These are phyloP conservation scores for Excoecaria agallocha DNA, from an alignment of 345 rosid genomes.

Conservation along the genomic window DNA sequence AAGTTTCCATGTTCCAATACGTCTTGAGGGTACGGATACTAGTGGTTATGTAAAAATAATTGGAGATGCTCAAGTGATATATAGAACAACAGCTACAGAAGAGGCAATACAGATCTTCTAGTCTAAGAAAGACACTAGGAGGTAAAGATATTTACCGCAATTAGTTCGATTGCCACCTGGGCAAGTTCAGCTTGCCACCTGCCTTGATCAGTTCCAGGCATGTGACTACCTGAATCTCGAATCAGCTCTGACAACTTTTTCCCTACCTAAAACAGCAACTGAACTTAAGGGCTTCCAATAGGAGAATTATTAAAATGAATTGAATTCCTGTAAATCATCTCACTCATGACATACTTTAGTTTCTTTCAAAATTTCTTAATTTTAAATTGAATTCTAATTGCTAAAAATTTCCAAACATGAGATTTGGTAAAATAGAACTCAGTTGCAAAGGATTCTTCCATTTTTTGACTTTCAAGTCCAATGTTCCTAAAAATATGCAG, in stretches of 20 bases:
- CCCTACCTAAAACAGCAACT: conserved; percentile 64
- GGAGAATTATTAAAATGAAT: background rate
- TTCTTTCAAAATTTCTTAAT: background rate
- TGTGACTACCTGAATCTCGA: conserved; percentile 83
- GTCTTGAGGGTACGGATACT: background rate
- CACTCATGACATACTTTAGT: background rate
- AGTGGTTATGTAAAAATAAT: background rate
- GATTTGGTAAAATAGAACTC: background rate
- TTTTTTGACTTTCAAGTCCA: background rate
- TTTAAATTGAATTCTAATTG: background rate
- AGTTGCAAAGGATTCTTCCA: background rate
- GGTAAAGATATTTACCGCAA: conserved; percentile 53
- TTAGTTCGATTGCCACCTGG: conserved; percentile 94
- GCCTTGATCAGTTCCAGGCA: conserved; percentile 76
- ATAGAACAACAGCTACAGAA: background rate
- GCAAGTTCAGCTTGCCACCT: conserved; percentile 96
- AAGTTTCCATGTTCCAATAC: background rate
- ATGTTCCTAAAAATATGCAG: background rate
- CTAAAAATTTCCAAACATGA: background rate
- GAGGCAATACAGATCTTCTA: background rate
- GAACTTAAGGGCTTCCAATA: background rate
- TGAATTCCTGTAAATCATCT: background rate
- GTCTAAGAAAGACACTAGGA: background rate
- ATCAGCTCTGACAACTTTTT: conserved; percentile 91
- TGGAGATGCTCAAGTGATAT: background rate